phyloP scores from a whole-genome alignment of 2,329 filamentous ascomycete genomes.

The Paraphaeosphaeria minitans region DNA sequence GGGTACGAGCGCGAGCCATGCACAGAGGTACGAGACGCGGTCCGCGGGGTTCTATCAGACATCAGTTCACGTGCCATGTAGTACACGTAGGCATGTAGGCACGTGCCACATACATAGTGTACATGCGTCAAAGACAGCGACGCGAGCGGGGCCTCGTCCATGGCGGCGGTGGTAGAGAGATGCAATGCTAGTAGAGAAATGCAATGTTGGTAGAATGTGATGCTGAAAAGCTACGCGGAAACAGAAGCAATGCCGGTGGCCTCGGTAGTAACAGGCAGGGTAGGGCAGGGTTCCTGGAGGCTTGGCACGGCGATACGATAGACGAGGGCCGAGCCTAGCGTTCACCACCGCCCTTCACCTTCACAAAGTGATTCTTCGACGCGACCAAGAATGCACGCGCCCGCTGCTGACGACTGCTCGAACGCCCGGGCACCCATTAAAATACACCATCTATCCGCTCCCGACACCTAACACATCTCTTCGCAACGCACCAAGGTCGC shows the following conservation, averaged over 20 bases:
- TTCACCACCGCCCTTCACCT: slow-evolving; percentile 8
- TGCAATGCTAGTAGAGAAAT: neutral
- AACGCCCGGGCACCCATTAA: neutral
- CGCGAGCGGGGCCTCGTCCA: slow-evolving; percentile 68
- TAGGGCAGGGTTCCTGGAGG: slow-evolving; percentile 7
- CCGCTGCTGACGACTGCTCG: slow-evolving; percentile 5
- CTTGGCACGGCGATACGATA: slow-evolving; percentile 12
- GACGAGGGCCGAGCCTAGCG: neutral
- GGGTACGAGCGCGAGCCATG: slow-evolving; percentile 91
- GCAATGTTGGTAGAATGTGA: too few relatives aligned
- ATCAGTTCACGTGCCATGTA: neutral
- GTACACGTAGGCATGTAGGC: neutral
- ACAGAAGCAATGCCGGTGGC: slow-evolving; percentile 16
- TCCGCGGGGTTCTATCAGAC: slow-evolving; percentile 77
- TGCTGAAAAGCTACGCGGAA: neutral
- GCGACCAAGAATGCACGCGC: slow-evolving; percentile 23
- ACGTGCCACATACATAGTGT: slow-evolving; percentile 74
- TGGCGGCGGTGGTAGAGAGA: slow-evolving; percentile 29
- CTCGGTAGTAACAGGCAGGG: slow-evolving; percentile 3
- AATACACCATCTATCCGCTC: neutral
- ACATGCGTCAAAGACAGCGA: slow-evolving; percentile 95
- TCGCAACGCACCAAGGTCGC: neutral
- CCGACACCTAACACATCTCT: neutral
- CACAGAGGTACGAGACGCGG: slow-evolving; percentile 81
- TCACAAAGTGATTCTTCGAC: neutral